These are phyloP conservation scores for Vigna unguiculata DNA, from an alignment of 306 rosid genomes.

Conservation along the genomic window DNA sequence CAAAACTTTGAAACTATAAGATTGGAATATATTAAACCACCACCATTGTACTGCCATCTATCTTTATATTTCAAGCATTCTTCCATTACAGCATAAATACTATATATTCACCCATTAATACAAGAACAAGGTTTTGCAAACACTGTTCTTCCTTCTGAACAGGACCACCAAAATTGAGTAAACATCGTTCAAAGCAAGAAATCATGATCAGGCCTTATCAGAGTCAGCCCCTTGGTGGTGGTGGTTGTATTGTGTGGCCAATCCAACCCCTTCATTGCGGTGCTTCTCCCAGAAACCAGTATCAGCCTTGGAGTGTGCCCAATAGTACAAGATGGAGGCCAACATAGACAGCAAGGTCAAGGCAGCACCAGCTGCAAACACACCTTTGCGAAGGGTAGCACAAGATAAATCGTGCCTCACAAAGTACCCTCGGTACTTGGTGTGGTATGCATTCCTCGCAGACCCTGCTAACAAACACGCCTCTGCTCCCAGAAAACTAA, in stretches of 20 bases:
- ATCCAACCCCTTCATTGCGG: conserved; percentile 71
- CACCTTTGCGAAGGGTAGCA: conserved; percentile 94
- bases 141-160: conserved; percentile 35
- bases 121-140: conserved; percentile 34
- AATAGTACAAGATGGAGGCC: conserved; percentile 74
- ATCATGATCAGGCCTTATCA: conserved; percentile 57
- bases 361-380: conserved; percentile 93
- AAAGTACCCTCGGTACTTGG: conserved; percentile 67
- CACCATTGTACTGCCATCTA: conserved; percentile 35
- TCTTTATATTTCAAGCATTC: conserved; percentile 40
- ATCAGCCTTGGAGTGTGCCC: conserved; percentile 84
- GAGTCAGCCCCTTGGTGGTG: conserved; percentile 58
- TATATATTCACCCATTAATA: conserved; percentile 30
- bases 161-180: conserved; percentile 50
- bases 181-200: conserved; percentile 10
- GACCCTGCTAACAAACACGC: conserved; percentile 94
- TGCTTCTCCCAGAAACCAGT: conserved; percentile 98
- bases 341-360: conserved; percentile 77
- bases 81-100: conserved; percentile 36
- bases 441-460: conserved; percentile 95
- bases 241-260: conserved; percentile 59
- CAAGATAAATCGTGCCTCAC: conserved; percentile 57
- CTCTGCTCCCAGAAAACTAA: conserved; percentile 87
- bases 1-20: conserved; percentile 24
- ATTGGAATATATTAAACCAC: conserved; percentile 33